Percentiles rank a stretch among this genome's conserved stretches.
phyloP scores from a whole-genome alignment of 768 basidiomycete genomes.

The Psilocybe sp. region DNA sequence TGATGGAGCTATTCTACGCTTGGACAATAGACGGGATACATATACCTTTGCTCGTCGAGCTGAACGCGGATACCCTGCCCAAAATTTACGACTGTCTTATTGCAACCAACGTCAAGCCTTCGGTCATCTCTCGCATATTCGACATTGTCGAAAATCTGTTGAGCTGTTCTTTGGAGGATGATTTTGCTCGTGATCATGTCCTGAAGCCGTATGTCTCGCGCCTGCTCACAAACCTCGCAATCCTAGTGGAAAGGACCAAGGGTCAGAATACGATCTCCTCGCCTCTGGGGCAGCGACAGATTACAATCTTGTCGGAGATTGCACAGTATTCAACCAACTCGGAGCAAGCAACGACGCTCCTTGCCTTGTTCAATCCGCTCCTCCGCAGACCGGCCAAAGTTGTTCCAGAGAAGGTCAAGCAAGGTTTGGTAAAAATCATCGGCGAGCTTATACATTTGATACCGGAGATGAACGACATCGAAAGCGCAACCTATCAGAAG shows the following conservation, averaged over 20 bases:
- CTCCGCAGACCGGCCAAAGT: conserved; percentile 73
- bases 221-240: conserved; percentile 70
- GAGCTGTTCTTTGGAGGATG: conserved; percentile 49
- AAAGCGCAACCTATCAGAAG: conserved; percentile 42
- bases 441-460: conserved; percentile 65
- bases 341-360: conserved; percentile 68
- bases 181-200: conserved; percentile 45
- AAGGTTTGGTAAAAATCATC: conserved; percentile 73
- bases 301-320: conserved; percentile 75
- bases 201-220: conserved; percentile 69
- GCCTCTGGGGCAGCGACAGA: conserved; percentile 77
- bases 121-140: conserved; percentile 76
- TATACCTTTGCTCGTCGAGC: conserved; percentile 63
- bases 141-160: conserved; percentile 81
- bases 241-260: conserved; percentile 63
- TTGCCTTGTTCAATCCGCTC: conserved; percentile 73
- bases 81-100: conserved; percentile 81
- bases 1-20: conserved; percentile 79
- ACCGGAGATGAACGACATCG: conserved; percentile 49
- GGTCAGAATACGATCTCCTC: conserved; percentile 47
- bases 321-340: conserved; percentile 71
- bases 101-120: conserved; percentile 82
- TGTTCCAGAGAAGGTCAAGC: conserved; percentile 84
- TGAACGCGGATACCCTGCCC: conserved; percentile 65
- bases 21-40: conserved; percentile 67